A percentile compares a stretch with the other conserved stretches of the same genome.
Evolutionary conservation across 2,329 filamentous ascomycete species (phyloP).

Genomic region (Diaporthe sp.): DNA sequence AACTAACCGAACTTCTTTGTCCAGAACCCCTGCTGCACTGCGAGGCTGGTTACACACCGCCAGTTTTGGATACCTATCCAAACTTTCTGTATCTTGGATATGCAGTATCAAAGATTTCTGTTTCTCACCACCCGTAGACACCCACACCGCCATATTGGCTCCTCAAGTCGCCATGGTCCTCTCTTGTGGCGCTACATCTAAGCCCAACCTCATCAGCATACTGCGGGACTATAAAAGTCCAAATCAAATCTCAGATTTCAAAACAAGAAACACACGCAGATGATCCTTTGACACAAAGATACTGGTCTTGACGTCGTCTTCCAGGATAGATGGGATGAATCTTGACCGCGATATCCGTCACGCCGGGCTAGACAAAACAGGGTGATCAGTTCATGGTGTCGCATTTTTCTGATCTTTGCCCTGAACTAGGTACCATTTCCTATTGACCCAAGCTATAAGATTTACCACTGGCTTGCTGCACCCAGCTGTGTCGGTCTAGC

Average conservation of each 20-base stretch:
- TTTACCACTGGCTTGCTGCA: too few relatives aligned
- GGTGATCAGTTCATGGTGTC: neutral
- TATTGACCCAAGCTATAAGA: too few relatives aligned
- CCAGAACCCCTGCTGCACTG: neutral
- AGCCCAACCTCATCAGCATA: too few relatives aligned
- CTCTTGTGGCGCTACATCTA: neutral
- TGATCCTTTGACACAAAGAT: too few relatives aligned
- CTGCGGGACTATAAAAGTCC: too few relatives aligned
- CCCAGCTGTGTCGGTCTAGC: neutral
- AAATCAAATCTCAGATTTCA: neutral
- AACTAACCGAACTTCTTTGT: slow-evolving; percentile 15
- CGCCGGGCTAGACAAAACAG: too few relatives aligned
- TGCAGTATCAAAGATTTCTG: neutral
- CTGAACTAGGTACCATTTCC: too few relatives aligned
- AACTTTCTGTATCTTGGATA: neutral
- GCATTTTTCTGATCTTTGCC: neutral
- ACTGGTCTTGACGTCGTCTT: neutral
- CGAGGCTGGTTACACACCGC: neutral
- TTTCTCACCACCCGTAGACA: neutral
- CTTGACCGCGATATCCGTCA: neutral
- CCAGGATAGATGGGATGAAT: too few relatives aligned
- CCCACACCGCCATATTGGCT: neutral
- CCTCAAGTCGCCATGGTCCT: neutral
- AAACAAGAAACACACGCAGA: too few relatives aligned
- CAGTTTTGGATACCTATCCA: neutral